phyloP scores from a whole-genome alignment of 805 yeast species.

The Teunomyces panamensis region DNA sequence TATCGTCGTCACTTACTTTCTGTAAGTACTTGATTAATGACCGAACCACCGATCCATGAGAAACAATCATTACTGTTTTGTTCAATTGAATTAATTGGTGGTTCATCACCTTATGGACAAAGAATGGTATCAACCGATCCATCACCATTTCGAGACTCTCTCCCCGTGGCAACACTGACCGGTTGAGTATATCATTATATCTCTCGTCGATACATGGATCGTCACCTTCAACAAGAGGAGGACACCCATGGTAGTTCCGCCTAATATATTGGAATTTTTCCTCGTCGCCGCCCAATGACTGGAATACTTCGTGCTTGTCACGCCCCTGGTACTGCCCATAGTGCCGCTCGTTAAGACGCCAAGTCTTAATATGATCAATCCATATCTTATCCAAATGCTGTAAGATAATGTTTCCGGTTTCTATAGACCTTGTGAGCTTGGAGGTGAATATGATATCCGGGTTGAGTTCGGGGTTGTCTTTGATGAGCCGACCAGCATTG shows the following conservation, averaged over 20 bases:
- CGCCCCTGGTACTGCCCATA: constrained; percentile 43
- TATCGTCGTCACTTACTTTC: constrained; percentile 35
- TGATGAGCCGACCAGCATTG: constrained; percentile 36
- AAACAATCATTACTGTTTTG: constrained; percentile 35
- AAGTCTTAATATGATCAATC: constrained; percentile 36
- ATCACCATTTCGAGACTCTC: constrained; percentile 39
- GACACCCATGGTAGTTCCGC: constrained; percentile 36
- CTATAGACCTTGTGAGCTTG: constrained; percentile 37
- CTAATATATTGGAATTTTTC: constrained; percentile 39
- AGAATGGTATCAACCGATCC: constrained; percentile 39
- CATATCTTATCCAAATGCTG: constrained; percentile 30
- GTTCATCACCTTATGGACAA: constrained; percentile 26
- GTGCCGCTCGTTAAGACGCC: constrained; percentile 45
- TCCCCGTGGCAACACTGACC: constrained; percentile 31
- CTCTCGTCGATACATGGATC: constrained; percentile 37
- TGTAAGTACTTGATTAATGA: constrained; percentile 38
- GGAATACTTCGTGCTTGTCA: constrained; percentile 34
- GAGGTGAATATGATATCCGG: constrained; percentile 39
- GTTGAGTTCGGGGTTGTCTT: constrained; percentile 18
- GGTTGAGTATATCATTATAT: constrained; percentile 23
- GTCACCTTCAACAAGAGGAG: constrained; percentile 26
- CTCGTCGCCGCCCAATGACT: constrained; percentile 27
- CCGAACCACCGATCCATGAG: constrained; percentile 44
- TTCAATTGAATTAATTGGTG: constrained; percentile 20
- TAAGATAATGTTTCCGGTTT: constrained; percentile 39